Evolutionary conservation across 306 rosid species (phyloP).

Genomic region (Vigna hirtella): DNA sequence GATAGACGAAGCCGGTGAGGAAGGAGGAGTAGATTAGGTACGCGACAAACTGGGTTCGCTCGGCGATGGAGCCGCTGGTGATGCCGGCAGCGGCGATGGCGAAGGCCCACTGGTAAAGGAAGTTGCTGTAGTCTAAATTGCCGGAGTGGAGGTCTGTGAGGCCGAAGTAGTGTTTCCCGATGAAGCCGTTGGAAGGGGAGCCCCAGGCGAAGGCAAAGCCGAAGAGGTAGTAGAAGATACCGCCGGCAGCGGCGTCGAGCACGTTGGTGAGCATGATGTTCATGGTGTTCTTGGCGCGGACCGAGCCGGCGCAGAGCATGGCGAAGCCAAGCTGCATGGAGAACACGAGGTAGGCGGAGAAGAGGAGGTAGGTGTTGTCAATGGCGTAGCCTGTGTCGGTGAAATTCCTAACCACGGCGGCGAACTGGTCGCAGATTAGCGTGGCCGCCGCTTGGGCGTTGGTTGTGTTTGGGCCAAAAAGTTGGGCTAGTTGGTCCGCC

Average conservation of each 20-base stretch:
- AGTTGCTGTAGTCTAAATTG: constrained; percentile 56
- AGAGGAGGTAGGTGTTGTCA: constrained; percentile 83
- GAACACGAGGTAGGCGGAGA: constrained; percentile 96
- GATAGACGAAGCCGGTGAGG: constrained; percentile 91
- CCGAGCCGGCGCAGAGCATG: constrained; percentile 99
- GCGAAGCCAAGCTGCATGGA: constrained; percentile 98
- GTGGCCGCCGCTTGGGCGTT: constrained; percentile 63
- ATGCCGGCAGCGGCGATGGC: constrained; percentile 98
- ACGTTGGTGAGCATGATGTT: constrained; percentile 98
- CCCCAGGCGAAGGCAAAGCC: constrained; percentile 97
- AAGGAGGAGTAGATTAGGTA: constrained; percentile 84
- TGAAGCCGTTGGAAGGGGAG: constrained; percentile 77
- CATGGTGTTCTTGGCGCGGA: constrained; percentile 98
- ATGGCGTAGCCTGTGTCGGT: constrained; percentile 62
- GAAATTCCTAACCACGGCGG: constrained; percentile 48
- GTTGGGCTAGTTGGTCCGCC: constrained; percentile 47
- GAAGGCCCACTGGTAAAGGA: constrained; percentile 97
- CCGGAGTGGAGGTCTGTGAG: constrained; percentile 54
- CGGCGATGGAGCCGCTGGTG: constrained; percentile 91
- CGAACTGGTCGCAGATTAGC: constrained; percentile 62
- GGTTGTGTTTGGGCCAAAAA: constrained; percentile 70
- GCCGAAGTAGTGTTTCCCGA: constrained; percentile 80
- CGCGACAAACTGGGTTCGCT: constrained; percentile 87
- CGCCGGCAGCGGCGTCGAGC: constrained; percentile 92
- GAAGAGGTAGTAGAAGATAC: constrained; percentile 87